Conservation (phyloP, 139 green algal genomes). For the Chlorella sp. region DNA sequence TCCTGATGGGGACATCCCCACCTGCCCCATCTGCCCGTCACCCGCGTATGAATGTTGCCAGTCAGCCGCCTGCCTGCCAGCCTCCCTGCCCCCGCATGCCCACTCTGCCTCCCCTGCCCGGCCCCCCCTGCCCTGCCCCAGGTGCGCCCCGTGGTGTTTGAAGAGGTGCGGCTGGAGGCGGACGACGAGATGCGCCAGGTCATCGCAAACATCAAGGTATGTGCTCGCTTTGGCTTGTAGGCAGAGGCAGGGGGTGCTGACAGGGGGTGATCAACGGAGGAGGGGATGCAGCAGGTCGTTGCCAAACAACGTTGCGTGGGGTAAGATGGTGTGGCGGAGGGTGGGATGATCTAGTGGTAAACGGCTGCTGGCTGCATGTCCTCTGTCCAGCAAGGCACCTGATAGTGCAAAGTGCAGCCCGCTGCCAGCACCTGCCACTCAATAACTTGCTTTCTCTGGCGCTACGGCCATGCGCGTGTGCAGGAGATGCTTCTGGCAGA, state of each 20-base stretch:
- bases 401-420: neutral
- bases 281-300: too few species aligned
- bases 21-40: too few species aligned
- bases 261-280: too few species aligned
- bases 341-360: too few species aligned
- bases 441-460: neutral
- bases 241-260: neutral
- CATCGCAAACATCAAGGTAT: conserved; percentile 87
- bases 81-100: too few species aligned
- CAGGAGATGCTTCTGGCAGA: conserved; percentile 76
- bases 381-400: neutral
- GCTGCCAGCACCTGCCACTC: neutral
- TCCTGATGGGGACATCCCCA: too few species aligned
- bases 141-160: conserved; percentile 90
- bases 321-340: too few species aligned
- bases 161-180: conserved; percentile 86
- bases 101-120: too few species aligned
- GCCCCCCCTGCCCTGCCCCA: conserved; percentile 31
- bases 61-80: too few species aligned
- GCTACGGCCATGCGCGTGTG: neutral
- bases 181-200: conserved; percentile 89
- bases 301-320: too few species aligned
- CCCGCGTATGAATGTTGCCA: too few species aligned
- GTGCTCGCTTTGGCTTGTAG: neutral
- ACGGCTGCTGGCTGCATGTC: neutral